A percentile compares a stretch with the other conserved stretches of the same genome.
phyloP scores from a whole-genome alignment of 371 early-diverging fungal genomes.

The Phascolomyces articulosus region DNA sequence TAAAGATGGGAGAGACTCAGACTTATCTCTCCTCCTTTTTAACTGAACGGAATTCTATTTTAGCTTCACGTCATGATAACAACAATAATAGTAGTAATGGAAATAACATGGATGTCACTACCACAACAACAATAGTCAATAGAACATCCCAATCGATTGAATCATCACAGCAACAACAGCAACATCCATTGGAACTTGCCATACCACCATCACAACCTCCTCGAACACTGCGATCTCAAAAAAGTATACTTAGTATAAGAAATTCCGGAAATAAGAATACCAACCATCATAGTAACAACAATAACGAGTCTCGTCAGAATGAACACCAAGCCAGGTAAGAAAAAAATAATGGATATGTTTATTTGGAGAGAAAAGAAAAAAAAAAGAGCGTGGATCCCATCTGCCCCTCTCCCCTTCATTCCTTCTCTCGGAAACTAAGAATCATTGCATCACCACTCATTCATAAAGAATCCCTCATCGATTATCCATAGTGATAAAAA shows the following conservation, averaged over 20 bases:
- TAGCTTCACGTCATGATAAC: not conserved
- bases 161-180: not conserved
- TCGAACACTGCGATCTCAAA: slow-evolving; percentile 1
- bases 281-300: not conserved
- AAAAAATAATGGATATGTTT: not conserved
- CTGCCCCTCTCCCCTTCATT: too few relatives aligned
- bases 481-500: slow-evolving; percentile 11
- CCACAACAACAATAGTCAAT: not conserved
- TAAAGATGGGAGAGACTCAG: too few relatives aligned
- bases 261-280: not conserved
- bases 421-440: too few relatives aligned
- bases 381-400: too few relatives aligned
- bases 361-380: too few relatives aligned
- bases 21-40: not conserved
- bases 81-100: too few relatives aligned
- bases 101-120: not conserved
- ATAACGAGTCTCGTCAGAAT: not conserved
- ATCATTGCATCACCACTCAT: too few relatives aligned
- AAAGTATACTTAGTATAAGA: slow-evolving; percentile 4
- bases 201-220: not conserved
- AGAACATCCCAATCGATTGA: not conserved
- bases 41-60: not conserved
- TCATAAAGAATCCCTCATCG: too few relatives aligned
- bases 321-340: not conserved
- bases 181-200: not conserved